phyloP scores from a whole-genome alignment of 1,139 yeast species.

The Magnusiomyces suaveolens region DNA sequence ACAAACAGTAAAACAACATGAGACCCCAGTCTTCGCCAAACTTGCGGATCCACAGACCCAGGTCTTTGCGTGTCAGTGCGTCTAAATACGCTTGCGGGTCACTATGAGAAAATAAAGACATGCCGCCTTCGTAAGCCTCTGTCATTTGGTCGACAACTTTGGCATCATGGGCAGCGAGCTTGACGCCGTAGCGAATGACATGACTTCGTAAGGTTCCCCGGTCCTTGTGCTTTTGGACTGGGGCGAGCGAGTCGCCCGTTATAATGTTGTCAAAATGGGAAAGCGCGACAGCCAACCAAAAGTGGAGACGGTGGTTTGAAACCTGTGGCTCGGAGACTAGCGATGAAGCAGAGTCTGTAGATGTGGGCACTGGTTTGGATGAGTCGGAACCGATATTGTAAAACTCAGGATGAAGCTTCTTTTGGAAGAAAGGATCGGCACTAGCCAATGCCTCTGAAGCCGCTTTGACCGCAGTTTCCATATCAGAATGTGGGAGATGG shows the following conservation, averaged over 20 bases:
- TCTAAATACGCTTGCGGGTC: not conserved
- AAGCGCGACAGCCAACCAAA: slow-evolving; percentile 25
- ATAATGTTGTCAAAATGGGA: slow-evolving; percentile 40
- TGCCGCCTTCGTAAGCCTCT: not conserved
- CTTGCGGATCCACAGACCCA: slow-evolving; percentile 52
- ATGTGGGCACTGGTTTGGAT: not conserved
- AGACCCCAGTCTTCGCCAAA: slow-evolving; percentile 47
- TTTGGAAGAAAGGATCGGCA: not conserved
- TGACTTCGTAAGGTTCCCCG: slow-evolving; percentile 20
- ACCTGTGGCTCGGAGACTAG: not conserved
- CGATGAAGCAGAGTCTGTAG: not conserved
- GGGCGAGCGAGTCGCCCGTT: slow-evolving; percentile 11
- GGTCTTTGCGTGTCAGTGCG: slow-evolving; percentile 40
- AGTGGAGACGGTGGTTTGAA: slow-evolving; percentile 4
- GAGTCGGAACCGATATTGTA: not conserved
- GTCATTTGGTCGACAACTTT: slow-evolving; percentile 40
- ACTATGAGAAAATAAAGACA: not conserved
- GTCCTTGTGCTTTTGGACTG: slow-evolving; percentile 34
- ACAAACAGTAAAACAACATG: slow-evolving; percentile 29
- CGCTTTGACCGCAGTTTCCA: not conserved
- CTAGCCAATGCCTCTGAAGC: not conserved
- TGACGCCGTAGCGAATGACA: slow-evolving; percentile 60
- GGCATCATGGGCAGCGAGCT: slow-evolving; percentile 51
- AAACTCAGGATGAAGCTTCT: not conserved
- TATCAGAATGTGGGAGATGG: not conserved